A percentile compares a stretch with the other conserved stretches of the same genome.
Conservation (phyloP, 345 rosid genomes). For the Cardamine resedifolia region DNA sequence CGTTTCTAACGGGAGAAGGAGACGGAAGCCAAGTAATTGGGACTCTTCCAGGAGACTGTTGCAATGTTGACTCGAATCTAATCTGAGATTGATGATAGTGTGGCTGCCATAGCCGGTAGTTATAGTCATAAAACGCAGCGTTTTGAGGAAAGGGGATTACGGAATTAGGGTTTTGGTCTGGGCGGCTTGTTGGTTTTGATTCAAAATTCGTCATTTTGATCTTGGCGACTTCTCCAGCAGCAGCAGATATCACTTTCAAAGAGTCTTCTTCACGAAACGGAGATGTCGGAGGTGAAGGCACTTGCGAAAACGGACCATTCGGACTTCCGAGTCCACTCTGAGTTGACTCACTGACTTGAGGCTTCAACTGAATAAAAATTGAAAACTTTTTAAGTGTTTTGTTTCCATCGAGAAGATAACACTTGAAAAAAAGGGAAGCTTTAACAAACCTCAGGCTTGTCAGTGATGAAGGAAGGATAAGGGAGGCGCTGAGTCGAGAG, state of each 20-base stretch:
- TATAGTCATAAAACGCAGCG: conserved; percentile 20
- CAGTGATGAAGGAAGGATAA: conserved; percentile 30
- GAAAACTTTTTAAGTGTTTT: neutral
- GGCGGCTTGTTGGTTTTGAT: conserved; percentile 8
- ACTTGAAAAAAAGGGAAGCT: neutral
- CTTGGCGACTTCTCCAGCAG: conserved; percentile 75
- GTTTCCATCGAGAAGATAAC: neutral
- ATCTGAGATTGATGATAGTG: neutral
- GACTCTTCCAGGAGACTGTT: neutral
- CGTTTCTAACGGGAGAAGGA: conserved; percentile 37
- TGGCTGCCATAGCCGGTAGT: conserved; percentile 22
- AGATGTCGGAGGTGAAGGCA: conserved; percentile 62
- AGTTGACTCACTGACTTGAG: conserved; percentile 50
- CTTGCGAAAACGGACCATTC: conserved; percentile 46
- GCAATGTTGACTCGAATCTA: conserved; percentile 2
- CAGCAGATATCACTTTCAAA: conserved; percentile 65
- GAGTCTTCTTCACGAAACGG: conserved; percentile 42
- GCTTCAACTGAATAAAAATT: conserved; percentile 32
- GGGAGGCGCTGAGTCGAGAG: conserved; percentile 51
- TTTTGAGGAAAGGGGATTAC: conserved; percentile 3
- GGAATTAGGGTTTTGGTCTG: conserved; percentile 26
- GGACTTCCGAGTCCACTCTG: conserved; percentile 62
- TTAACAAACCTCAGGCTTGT: conserved; percentile 42
- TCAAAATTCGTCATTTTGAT: conserved; percentile 41
- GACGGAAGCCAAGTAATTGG: neutral